Base-by-base conservation (phyloP, 106 monocot genomes). In the Dendrobium catenatum region DNA sequence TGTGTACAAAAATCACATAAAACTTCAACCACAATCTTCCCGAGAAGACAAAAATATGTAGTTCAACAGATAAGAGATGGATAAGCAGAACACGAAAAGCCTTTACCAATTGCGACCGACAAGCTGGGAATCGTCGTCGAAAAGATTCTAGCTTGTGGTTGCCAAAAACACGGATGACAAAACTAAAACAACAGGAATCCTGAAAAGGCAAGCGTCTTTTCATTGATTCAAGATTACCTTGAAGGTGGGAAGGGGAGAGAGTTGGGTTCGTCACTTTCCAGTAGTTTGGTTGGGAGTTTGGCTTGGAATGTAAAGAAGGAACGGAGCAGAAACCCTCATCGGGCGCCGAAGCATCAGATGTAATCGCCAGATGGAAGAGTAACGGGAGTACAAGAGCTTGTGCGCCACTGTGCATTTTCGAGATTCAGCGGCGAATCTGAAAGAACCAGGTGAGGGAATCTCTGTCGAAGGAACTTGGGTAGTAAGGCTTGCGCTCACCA, bases 231-330 rank as follows among this genome's bases (percentile, higher is more conserved):
- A 76, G 31, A 22, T 55, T 78, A 92, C 97, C 97, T 86, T 85
- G 86, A 76, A 94, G 88, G 78, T 94, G 90, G 7, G 79, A 49
- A 9, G 97, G 97, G 29, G 92, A 86, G 68, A 97, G 92, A 22
- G 94, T 97, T 15, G 94, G 97, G 78, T 97, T 89, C 15, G 87
- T 91, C 80, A 88, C 97, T 67, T 97, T 97, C 91, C 86, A 86
- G 85, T 97, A 94, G 29, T 88, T 86, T 15, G 90, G 78, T 26
- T 77, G 79, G 61, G 83, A 75, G 19, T 18, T 41, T 61, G 85
- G 79, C 16, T 80, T 85, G 58, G 55, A 37, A 6, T 78, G 67
- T 26, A 72, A 22, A 11, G 33, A 41, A 20, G 80, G 40, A 42
- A 55, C 81, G 26, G 81, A 81, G 81, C 92, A 95, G 81, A 92